phyloP scores from a whole-genome alignment of 176 grass and related monocot genomes.

The Bothriochloa decipiens region DNA sequence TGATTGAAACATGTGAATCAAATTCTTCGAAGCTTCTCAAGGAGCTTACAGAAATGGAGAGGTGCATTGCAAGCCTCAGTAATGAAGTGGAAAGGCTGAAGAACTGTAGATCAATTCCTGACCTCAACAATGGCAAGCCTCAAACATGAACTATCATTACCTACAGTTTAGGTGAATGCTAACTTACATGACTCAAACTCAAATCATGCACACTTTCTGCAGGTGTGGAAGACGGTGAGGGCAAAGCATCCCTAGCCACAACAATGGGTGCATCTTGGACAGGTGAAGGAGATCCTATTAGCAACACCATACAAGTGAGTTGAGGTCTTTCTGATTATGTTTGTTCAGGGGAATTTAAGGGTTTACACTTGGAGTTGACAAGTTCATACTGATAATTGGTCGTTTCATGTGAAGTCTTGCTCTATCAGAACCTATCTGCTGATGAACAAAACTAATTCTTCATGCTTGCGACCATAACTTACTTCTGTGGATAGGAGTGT shows the following conservation, averaged over 20 bases:
- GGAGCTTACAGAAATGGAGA: not conserved
- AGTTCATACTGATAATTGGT: not conserved
- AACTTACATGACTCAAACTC: constrained; percentile 23
- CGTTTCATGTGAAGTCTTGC: not conserved
- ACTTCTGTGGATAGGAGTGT: no score
- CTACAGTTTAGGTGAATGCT: constrained; percentile 23
- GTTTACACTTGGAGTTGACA: no score
- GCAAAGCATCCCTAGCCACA: not conserved
- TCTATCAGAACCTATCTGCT: no score
- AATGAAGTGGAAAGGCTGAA: constrained; percentile 40
- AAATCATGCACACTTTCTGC: not conserved
- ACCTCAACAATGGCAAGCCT: constrained; percentile 44
- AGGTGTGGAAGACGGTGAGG: not conserved
- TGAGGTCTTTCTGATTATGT: not conserved
- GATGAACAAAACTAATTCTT: no score
- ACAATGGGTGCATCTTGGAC: not conserved
- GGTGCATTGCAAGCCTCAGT: not conserved
- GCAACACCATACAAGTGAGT: constrained; percentile 1
- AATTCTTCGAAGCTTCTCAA: not conserved
- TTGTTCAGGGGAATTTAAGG: not conserved
- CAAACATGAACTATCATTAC: constrained; percentile 9
- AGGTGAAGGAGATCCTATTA: constrained; percentile 1
- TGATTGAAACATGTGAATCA: not conserved
- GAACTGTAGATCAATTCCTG: constrained; percentile 25
- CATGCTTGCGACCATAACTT: no score